These are phyloP conservation scores for Verticillium tricorpus DNA, from an alignment of 2,329 filamentous ascomycete species.

Conservation along the genomic window DNA sequence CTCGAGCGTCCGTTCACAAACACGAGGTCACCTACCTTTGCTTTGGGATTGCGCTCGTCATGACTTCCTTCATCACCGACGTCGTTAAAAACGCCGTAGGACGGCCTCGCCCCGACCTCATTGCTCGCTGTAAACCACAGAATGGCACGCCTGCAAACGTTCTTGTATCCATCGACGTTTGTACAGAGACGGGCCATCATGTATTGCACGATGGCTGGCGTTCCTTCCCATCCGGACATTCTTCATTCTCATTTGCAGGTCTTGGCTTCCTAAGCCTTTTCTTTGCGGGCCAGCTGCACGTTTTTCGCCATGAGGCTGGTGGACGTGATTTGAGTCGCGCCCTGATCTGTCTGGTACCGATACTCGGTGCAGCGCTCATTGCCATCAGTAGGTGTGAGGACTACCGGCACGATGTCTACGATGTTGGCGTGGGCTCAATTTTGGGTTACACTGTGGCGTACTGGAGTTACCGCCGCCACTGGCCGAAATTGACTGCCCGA, in stretches of 20 bases:
- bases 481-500: conserved; percentile 48
- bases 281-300: conserved; percentile 60
- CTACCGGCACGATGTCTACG: conserved; percentile 68
- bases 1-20: conserved; percentile 67
- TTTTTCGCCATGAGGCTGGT: conserved; percentile 42
- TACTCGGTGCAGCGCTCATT: conserved; percentile 62
- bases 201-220: conserved; percentile 78
- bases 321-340: conserved; percentile 51
- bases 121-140: conserved; percentile 74
- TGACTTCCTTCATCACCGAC: conserved; percentile 82
- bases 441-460: conserved; percentile 58
- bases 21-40: conserved; percentile 82
- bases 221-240: conserved; percentile 78
- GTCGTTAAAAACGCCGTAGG: conserved; percentile 86
- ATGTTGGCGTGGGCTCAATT: conserved; percentile 57
- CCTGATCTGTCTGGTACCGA: conserved; percentile 52
- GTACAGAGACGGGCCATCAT: conserved; percentile 66
- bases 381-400: conserved; percentile 66
- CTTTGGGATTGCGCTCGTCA: conserved; percentile 69
- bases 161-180: conserved; percentile 63
- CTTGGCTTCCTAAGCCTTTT: conserved; percentile 71
- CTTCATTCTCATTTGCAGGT: conserved; percentile 73
- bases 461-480: conserved; percentile 64
- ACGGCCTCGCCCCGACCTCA: conserved; percentile 58
- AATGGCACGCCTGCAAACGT: conserved; percentile 39